Conservation (phyloP, 176 grass and related monocot species). For the Oryza coarctata region DNA sequence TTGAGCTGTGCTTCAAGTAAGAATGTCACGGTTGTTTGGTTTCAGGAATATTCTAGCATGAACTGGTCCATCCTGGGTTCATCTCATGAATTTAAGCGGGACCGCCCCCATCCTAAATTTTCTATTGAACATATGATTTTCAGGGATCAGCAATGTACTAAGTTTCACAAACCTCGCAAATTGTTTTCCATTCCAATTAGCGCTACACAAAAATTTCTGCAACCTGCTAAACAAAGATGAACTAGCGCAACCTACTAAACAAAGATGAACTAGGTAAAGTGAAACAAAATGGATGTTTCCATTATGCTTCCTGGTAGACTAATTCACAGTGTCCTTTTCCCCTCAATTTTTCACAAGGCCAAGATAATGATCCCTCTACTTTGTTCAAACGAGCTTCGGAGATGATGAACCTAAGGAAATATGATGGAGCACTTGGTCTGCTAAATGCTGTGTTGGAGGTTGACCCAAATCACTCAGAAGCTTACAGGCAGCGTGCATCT, state of each 20-base stretch:
- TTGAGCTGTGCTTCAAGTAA: no score
- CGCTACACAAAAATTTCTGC: no score
- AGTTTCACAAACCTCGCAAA: background rate
- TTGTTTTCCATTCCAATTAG: background rate
- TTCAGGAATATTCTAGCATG: background rate
- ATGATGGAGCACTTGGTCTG: slow-evolving; percentile 72
- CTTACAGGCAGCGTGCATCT: slow-evolving; percentile 75
- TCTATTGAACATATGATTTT: background rate
- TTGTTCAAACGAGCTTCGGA: slow-evolving; percentile 70
- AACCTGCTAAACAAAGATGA: no score
- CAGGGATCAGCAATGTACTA: background rate
- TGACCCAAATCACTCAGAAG: slow-evolving; percentile 80
- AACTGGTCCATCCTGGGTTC: background rate
- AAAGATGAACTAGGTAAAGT: background rate
- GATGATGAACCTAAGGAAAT: slow-evolving; percentile 74
- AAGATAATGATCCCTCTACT: slow-evolving; percentile 55
- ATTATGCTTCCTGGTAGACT: background rate
- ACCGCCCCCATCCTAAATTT: background rate
- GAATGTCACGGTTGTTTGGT: no score
- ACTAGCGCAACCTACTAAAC: no score
- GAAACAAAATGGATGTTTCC: background rate
- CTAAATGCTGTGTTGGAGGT: slow-evolving; percentile 72
- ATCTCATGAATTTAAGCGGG: background rate
- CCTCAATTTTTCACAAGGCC: slow-evolving; percentile 46
- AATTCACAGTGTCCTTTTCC: background rate